Evolutionary conservation across 1,139 yeast genomes (phyloP).

Genomic region (Magnusiomyces ingens): DNA sequence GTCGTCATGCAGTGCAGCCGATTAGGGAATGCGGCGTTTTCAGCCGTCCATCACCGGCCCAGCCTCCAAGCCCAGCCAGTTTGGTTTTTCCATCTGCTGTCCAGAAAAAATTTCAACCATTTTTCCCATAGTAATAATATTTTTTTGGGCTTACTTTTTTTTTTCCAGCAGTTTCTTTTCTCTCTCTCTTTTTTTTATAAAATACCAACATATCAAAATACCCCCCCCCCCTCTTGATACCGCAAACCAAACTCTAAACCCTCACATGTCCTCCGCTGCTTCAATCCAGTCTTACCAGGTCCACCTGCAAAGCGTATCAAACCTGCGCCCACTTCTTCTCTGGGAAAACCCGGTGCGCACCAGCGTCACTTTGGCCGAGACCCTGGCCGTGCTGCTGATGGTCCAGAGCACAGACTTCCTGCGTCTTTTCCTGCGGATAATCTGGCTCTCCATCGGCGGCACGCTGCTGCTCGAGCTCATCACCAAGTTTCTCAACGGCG

Average conservation of each 20-base stretch:
- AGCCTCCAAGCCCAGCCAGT: no score
- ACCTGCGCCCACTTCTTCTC: slow-evolving; percentile 42
- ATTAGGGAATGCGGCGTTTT: no score
- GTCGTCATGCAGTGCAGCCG: no score
- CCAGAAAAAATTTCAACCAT: no score
- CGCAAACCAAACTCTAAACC: background rate
- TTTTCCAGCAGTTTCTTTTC: no score
- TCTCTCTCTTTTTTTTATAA: no score
- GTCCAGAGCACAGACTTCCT: slow-evolving; percentile 65
- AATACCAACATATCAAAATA: background rate
- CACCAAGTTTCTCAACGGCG: slow-evolving; percentile 31
- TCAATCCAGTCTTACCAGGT: slow-evolving; percentile 15
- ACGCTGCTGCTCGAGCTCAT: slow-evolving; percentile 30
- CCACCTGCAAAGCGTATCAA: slow-evolving; percentile 10
- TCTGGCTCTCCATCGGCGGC: slow-evolving; percentile 34
- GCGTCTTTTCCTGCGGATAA: slow-evolving; percentile 53
- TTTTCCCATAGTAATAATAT: no score
- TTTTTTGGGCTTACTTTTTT: no score
- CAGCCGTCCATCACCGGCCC: no score
- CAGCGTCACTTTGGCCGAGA: slow-evolving; percentile 67
- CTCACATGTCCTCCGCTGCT: slow-evolving; percentile 10
- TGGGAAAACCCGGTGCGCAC: slow-evolving; percentile 81
- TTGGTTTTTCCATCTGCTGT: no score
- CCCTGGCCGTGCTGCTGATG: slow-evolving; percentile 51
- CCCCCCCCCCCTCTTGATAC: background rate